Base-by-base conservation (phyloP, 2,329 filamentous ascomycete genomes). In the Ceratocystis papillata region DNA sequence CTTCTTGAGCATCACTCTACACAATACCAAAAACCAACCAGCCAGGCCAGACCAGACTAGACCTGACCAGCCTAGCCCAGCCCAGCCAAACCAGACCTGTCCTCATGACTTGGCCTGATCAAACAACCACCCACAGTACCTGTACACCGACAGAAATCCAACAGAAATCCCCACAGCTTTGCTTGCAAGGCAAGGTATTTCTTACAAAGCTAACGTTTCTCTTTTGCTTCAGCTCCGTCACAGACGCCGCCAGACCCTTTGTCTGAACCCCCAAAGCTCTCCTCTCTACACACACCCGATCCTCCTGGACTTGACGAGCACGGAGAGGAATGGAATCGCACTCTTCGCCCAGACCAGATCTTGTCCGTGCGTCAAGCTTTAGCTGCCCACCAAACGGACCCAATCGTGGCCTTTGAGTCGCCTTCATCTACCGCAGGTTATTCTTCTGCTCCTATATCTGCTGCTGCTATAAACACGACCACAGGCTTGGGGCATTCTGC, bases 221-320 rank as follows among this genome's bases (percentile, higher is more conserved):
- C 30, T 48, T 59, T 55, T 59, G 53, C 60, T 33, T 53, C 72
- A 84, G 82, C 81, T 78, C 80, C 80, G 78, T 83, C 81, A 75
- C 81, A 83, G 78, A 78, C 80, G 77, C 76, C 80, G 77, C 79
- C 80, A 74, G 82, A 84, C 73, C 79, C 81, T 72, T 73, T 77
- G 70, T 77, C 79, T 73, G 80, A 83, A 71, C 75, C 78, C 70
- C 72, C 77, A 71, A 83, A 81, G 73, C 81, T 81, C 72, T 37
- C 55, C 15, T 77, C 80, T 67, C 75, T 79, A 65, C 78, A 80
- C 70, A 73, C 79, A 70, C 76, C 79, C 69, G 76, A 79, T 67
- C 76, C 79, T 69, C 76, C 79, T 66, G 79, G 79, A 72, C 77
- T 81, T 68, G 80, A 82, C 73, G 78, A 81, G 73, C 79, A 82